phyloP scores from a whole-genome alignment of 345 rosid genomes.

The Ceriops zippeliana region DNA sequence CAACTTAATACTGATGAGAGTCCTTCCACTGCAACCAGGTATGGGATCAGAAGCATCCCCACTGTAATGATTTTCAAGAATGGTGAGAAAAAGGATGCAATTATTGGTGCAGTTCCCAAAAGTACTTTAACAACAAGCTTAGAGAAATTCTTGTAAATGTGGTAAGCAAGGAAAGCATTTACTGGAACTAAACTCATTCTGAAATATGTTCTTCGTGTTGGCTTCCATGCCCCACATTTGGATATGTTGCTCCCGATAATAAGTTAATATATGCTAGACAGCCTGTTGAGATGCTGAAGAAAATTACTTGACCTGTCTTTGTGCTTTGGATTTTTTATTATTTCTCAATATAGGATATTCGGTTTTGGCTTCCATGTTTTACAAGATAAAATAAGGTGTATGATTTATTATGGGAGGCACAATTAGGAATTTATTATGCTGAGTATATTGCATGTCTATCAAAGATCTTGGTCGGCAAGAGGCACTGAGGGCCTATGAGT shows the following conservation, averaged over 20 bases:
- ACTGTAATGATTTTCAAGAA: slow-evolving; percentile 47
- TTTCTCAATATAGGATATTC: too few species aligned
- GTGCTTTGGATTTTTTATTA: too few species aligned
- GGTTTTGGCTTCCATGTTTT: too few species aligned
- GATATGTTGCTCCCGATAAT: slow-evolving; percentile 7
- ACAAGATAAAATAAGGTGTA: too few species aligned
- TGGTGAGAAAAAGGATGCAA: slow-evolving; percentile 49
- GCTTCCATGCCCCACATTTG: slow-evolving; percentile 8
- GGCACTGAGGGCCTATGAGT: too few species aligned
- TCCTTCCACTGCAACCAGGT: slow-evolving; percentile 36
- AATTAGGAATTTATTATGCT: too few species aligned
- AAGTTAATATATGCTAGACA: slow-evolving; percentile 2
- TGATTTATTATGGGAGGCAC: too few species aligned
- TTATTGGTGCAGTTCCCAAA: slow-evolving; percentile 49
- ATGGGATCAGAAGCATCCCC: slow-evolving; percentile 50
- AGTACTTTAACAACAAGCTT: slow-evolving; percentile 35
- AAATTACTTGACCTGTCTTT: too few species aligned
- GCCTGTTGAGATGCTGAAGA: too few species aligned
- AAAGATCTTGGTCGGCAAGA: neutral
- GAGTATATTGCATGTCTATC: neutral
- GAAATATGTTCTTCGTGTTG: slow-evolving; percentile 2
- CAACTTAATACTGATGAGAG: slow-evolving; percentile 47
- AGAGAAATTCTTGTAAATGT: slow-evolving; percentile 41
- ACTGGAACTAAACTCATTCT: slow-evolving; percentile 6
- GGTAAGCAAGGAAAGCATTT: slow-evolving; percentile 12